Base-by-base conservation (phyloP, 805 yeast genomes). In the Jamesozyma gamospora region DNA sequence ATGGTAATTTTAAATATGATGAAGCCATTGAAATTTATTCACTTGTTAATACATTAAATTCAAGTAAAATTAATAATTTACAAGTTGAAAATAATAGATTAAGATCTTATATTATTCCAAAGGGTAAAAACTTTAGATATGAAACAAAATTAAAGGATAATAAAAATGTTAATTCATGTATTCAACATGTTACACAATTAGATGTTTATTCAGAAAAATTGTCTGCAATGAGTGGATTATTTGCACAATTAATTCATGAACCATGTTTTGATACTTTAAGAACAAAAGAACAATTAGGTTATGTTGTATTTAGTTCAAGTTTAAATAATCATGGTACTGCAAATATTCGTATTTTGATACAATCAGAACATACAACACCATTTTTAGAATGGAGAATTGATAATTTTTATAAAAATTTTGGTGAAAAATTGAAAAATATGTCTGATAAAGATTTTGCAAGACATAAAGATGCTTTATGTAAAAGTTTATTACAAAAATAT, bases 221-320 rank as follows among this genome's bases (percentile, higher is more conserved):
- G 25, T 63, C 76, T 34, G 72, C 78, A 0, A 53, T 72, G 40
- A 69, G 82, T 11, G 85, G 80, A 36, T 62, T 90, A 38, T 61
- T 85, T 35, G 74, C 82, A 0, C 90, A 83, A 45, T 71, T 87
- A 46, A 66, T 82, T 36, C 76, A 74, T 48, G 96, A 90, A 56
- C 96, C 96, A 4, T 82, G 90, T 42, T 92, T 90, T 62, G 80
- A 85, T 54, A 82, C 82, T 46, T 70, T 90, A 42, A 74, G 98
- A 61, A 90, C 98, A 6, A 81, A 85, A 51, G 97, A 90, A 63
- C 97, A 92, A 60, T 70, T 90, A 26, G 98, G 98, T 2, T 90
- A 90, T 53, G 87, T 90, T 46, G 98, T 90, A 0, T 86, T 85
- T 55, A 77, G 92, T 33, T 83, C 94, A 0, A 64, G 72, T 19